phyloP scores from a whole-genome alignment of 257 asterid species.

The Verbascum thapsus region DNA sequence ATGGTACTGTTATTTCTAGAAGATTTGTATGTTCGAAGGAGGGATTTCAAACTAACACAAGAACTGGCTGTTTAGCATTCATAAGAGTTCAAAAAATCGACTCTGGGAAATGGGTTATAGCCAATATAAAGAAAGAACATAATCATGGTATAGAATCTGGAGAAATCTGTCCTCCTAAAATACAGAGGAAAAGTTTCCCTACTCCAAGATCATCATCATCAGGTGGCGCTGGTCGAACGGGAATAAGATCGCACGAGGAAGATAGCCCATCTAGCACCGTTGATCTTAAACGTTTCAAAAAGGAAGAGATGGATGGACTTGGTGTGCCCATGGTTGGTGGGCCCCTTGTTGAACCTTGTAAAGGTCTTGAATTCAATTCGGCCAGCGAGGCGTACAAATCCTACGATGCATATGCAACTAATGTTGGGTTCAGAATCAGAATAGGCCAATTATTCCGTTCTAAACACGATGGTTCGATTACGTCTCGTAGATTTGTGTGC shows the following conservation, averaged over 20 bases:
- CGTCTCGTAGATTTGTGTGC: constrained; percentile 76
- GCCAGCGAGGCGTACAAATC: constrained; percentile 61
- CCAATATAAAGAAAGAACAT: constrained; percentile 58
- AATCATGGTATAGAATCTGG: constrained; percentile 59
- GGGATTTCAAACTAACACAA: constrained; percentile 61
- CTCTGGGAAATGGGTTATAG: constrained; percentile 64
- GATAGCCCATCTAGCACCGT: constrained; percentile 46
- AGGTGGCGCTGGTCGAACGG: constrained; percentile 53
- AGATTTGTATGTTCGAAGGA: constrained; percentile 65
- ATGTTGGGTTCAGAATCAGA: constrained; percentile 56
- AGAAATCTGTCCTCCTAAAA: constrained; percentile 47
- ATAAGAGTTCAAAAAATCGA: constrained; percentile 57
- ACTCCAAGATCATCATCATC: constrained; percentile 47
- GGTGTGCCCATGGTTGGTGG: constrained; percentile 42
- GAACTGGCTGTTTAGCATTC: constrained; percentile 71
- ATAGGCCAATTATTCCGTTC: constrained; percentile 72
- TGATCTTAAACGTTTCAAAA: constrained; percentile 51
- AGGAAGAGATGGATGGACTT: constrained; percentile 40
- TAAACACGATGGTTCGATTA: constrained; percentile 63
- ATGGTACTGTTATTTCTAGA: constrained; percentile 60
- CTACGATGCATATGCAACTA: constrained; percentile 50
- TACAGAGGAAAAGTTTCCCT: constrained; percentile 47
- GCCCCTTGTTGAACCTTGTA: constrained; percentile 49
- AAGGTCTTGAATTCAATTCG: constrained; percentile 60
- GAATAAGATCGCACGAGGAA: constrained; percentile 61